A percentile compares a stretch with the other conserved stretches of the same genome.
phyloP scores from a whole-genome alignment of 1,284 basidiomycete genomes.

The Ceratobasidium theobromae region DNA sequence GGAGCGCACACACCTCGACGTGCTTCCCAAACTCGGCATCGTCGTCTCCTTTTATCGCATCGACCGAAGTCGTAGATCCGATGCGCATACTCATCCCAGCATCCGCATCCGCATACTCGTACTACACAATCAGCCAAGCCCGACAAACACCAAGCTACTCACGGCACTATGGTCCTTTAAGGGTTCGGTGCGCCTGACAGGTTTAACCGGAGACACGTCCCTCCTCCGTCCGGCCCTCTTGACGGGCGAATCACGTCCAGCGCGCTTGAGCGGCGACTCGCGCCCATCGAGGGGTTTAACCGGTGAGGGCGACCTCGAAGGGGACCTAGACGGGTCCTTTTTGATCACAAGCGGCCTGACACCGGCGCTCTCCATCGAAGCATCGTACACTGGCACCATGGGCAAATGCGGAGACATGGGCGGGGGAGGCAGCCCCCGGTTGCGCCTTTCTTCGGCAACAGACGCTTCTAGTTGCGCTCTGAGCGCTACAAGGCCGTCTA shows the following conservation, averaged over 20 bases:
- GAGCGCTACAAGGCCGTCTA: background rate
- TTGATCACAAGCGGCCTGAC: slow-evolving; percentile 22
- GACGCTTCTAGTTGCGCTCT: background rate
- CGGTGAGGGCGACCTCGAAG: slow-evolving; percentile 23
- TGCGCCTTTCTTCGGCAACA: background rate
- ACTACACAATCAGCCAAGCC: background rate
- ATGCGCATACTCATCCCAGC: slow-evolving; percentile 5
- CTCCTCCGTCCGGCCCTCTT: background rate
- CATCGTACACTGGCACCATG: too few species aligned
- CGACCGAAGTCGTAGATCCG: slow-evolving; percentile 27
- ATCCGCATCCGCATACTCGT: background rate
- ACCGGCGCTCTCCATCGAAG: background rate
- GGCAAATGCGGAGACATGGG: too few species aligned
- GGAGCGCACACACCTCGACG: background rate
- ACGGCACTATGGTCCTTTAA: slow-evolving; percentile 30
- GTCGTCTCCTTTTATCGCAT: slow-evolving; percentile 27
- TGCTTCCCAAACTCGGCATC: slow-evolving; percentile 14
- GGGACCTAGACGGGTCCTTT: slow-evolving; percentile 17
- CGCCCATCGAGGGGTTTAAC: slow-evolving; percentile 4
- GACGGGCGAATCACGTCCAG: background rate
- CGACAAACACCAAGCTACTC: background rate
- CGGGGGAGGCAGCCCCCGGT: slow-evolving; percentile 5
- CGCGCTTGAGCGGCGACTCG: slow-evolving; percentile 8
- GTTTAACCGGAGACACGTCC: background rate
- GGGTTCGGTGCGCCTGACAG: slow-evolving; percentile 13